Base-by-base conservation (phyloP, 306 rosid genomes). In the Sophora flavescens region DNA sequence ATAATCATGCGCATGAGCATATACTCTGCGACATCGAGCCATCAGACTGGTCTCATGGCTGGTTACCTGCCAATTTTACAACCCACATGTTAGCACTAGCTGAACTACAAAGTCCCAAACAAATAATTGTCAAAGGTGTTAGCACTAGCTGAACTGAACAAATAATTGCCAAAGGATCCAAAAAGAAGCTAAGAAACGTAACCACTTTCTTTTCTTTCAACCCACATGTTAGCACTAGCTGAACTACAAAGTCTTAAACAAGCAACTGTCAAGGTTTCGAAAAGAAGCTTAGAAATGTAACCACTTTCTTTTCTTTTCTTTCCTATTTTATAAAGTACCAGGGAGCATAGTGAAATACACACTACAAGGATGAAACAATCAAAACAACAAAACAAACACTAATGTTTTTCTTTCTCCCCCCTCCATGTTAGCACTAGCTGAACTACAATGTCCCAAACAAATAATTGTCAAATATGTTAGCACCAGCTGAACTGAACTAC, bases 1-100 rank as follows among this genome's bases (percentile, higher is more conserved):
- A 81, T 96, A 96, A 81, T 96, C 99, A 87, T 96, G 99, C 47
- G 99, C 99, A 82, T 96, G 99, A 65, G 98, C 99, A 68, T 92
- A 96, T 52, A 96, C 97, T 84, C 99, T 87, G 57, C 99, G 97
- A 78, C 98, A 96, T 82, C 99, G 91, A 61, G 99, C 99, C 58
- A 85, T 42, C 68, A 84, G 81, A 83, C 90, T 96, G 68, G 96
- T 91, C 84, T 96, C 99, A 17, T 88, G 85, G 91, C 91, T 91
- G 70, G 89, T 86, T 74, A 92, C 96, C 99, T 96, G 70, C 91
- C 89, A 60, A 75, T 82, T 61, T 15, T 44, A 74, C 62, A 70
- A 41, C 44, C 22, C 22, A 22, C 22, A 22, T 28, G 78, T 90
- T 77, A 86, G 86, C 72, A 68, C 22, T 22, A 22, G 22, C 22